Percentiles rank a stretch among this genome's conserved stretches.
Evolutionary conservation across 108 stramenopile genomes (phyloP).

Genomic region (Fragilariopsis cylindrus): DNA sequence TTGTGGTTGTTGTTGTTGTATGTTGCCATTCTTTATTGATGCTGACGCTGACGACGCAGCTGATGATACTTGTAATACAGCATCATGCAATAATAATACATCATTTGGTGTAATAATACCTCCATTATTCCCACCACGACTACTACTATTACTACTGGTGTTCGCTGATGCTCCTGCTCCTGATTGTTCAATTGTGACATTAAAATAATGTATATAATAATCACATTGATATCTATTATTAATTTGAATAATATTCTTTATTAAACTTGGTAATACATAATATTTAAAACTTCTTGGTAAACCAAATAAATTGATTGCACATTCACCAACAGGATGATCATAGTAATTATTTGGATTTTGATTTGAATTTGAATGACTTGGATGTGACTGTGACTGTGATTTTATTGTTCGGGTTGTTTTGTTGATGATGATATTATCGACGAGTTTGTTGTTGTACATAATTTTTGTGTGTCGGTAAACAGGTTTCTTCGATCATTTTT

Average conservation of each 20-base stretch:
- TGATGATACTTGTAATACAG: not conserved
- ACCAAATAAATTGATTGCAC: conserved; percentile 47
- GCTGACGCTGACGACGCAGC: too few species aligned
- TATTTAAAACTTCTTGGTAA: conserved; percentile 41
- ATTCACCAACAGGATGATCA: not conserved
- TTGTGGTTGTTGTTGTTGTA: not conserved
- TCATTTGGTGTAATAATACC: conserved; percentile 5
- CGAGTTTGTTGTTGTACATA: too few species aligned
- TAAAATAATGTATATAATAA: conserved; percentile 40
- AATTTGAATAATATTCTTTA: conserved; percentile 32
- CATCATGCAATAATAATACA: not conserved
- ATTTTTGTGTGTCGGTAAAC: too few species aligned
- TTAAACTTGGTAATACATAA: conserved; percentile 50
- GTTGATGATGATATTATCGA: too few species aligned
- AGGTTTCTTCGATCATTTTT: too few species aligned
- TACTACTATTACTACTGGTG: not conserved
- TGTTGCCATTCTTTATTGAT: not conserved
- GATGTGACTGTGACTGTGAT: too few species aligned
- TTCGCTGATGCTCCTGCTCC: too few species aligned
- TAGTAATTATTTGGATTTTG: not conserved
- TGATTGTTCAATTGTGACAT: not conserved
- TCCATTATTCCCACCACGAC: not conserved
- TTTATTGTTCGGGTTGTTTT: too few species aligned
- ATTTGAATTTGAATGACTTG: too few species aligned
- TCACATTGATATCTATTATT: conserved; percentile 44